A percentile compares a stretch with the other conserved stretches of the same genome.
These are phyloP conservation scores for Lojkania enalia DNA, from an alignment of 2,329 filamentous ascomycete species.

Conservation along the genomic window DNA sequence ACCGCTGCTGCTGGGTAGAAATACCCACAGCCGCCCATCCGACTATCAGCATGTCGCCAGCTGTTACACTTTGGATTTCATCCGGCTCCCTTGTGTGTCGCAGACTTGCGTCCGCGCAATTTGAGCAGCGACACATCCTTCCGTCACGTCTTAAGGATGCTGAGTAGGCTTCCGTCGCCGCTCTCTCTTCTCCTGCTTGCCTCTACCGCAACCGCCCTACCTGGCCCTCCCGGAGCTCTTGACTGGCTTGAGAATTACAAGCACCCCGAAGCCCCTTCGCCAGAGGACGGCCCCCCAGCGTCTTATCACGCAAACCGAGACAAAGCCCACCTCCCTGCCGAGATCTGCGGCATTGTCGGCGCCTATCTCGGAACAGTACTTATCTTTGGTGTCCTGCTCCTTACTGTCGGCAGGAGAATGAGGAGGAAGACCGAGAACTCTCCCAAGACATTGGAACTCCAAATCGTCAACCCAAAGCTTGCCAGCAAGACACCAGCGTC, in stretches of 20 bases:
- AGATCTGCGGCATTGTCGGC: constrained; percentile 82
- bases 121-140: constrained; percentile 9
- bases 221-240: constrained; percentile 15
- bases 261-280: constrained; percentile 28
- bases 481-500: constrained; percentile 34
- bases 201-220: constrained; percentile 24
- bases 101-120: constrained; percentile 27
- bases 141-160: constrained; percentile 28
- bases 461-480: constrained; percentile 57
- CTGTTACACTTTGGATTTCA: constrained; percentile 30
- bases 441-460: constrained; percentile 56
- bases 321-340: constrained; percentile 68
- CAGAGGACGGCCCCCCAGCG: constrained; percentile 35
- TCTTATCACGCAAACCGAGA: constrained; percentile 35
- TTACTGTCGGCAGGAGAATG: constrained; percentile 51
- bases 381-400: constrained; percentile 66
- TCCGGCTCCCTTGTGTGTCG: constrained; percentile 31
- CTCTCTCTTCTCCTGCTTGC: constrained; percentile 33
- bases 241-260: constrained; percentile 32
- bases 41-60: constrained; percentile 24
- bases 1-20: constrained; percentile 14
- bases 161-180: constrained; percentile 27
- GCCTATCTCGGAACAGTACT: constrained; percentile 80
- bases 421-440: constrained; percentile 55
- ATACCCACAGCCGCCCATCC: constrained; percentile 29